Evolutionary conservation across 2,329 filamentous ascomycete genomes (phyloP), one percentile per base, ranked within the genome.

Genomic region (Epichloe uncinata): DNA sequence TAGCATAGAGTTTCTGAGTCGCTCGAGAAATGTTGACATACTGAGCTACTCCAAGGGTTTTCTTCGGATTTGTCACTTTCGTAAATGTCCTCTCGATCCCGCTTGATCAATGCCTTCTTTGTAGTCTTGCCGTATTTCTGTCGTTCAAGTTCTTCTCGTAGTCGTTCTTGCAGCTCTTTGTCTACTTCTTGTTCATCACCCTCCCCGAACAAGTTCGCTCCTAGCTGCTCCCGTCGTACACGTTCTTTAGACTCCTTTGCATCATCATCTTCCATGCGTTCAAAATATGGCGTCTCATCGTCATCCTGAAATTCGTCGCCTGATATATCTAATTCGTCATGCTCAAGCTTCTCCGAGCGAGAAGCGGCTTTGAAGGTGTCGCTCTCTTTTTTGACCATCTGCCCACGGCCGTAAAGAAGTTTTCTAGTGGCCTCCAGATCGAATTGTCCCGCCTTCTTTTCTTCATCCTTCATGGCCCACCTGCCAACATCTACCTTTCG

Each of bases 61-160:
- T 68, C 64, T 45, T 73, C 68, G 6, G 71, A 73, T 16, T 73
- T 63, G 43, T 87, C 86, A 56, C 81, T 85, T 59, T 87, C 86
- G 61, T 95, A 95, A 54, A 93, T 85, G 56, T 81, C 83, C 57
- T 94, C 87, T 65, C 87, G 85, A 66, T 96, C 93, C 48, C 87
- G 79, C 68, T 86, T 91, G 58, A 84, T 82, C 11, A 97, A 74
- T 11, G 85, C 82, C 67, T 94, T 95, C 52, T 85, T 82, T 5
- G 89, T 77, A 43, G 78, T 74, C 65, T 91, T 94, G 53, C 88
- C 85, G 50, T 85, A 75, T 54, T 81, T 78, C 63, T 82, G 85
- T 54, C 80, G 73, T 53, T 80, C 74, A 51, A 86, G 76, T 56
- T 84, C 82, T 56, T 86, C 84, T 60, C 81, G 78, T 57, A 78